Evolutionary conservation across 2,329 filamentous ascomycete species (phyloP).

Genomic region (Penicillium sp.): DNA sequence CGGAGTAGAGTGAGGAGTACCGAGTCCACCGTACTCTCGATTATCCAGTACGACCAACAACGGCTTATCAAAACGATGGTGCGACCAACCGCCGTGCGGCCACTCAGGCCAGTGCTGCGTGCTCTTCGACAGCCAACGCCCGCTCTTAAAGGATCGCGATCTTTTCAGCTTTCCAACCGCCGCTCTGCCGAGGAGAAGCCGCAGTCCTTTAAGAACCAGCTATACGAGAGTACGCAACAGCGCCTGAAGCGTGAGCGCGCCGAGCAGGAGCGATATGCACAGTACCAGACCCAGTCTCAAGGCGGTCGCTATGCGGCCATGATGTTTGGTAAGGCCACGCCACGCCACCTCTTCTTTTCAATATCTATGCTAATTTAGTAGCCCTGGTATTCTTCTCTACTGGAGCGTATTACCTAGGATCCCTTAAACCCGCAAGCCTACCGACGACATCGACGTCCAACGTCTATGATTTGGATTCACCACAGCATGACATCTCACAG

Average conservation of each 20-base stretch:
- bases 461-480: slow-evolving; percentile 53
- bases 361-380: slow-evolving; percentile 29
- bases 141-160: slow-evolving; percentile 23
- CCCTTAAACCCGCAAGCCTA: slow-evolving; percentile 52
- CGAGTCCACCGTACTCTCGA: background rate
- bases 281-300: slow-evolving; percentile 47
- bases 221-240: slow-evolving; percentile 66
- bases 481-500: slow-evolving; percentile 60
- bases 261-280: slow-evolving; percentile 58
- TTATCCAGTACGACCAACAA: too few relatives aligned
- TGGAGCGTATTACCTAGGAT: slow-evolving; percentile 62
- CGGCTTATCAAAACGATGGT: background rate
- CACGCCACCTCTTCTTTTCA: too few relatives aligned
- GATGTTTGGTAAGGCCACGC: slow-evolving; percentile 37
- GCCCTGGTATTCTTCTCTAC: slow-evolving; percentile 57
- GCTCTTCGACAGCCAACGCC: slow-evolving; percentile 9
- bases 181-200: slow-evolving; percentile 33
- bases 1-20: background rate
- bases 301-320: slow-evolving; percentile 45
- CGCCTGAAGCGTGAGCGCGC: slow-evolving; percentile 63
- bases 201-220: slow-evolving; percentile 62
- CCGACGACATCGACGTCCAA: slow-evolving; percentile 61
- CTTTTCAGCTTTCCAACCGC: slow-evolving; percentile 28
- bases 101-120: slow-evolving; percentile 8
- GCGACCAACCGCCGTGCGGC: slow-evolving; percentile 4